Evolutionary conservation across 106 monocot genomes (phyloP).

Genomic region (Chionographis japonica): DNA sequence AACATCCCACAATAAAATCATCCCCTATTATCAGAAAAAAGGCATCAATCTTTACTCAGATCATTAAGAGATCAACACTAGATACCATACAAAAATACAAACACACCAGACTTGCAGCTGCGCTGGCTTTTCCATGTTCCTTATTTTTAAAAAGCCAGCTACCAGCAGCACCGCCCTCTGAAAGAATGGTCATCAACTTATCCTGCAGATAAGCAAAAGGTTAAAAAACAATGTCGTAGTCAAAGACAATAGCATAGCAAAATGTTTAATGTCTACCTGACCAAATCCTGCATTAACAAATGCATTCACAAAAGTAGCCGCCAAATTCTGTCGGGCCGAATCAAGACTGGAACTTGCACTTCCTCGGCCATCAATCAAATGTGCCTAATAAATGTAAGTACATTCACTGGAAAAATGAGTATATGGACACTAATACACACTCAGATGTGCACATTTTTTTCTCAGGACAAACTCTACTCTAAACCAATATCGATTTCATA

Average conservation of each 20-base stretch:
- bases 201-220: constrained; percentile 42
- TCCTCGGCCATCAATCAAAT: constrained; percentile 92
- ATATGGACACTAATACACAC: background rate
- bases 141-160: constrained; percentile 95
- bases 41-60: background rate
- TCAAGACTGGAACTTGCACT: constrained; percentile 86
- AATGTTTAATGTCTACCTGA: constrained; percentile 42
- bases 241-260: background rate
- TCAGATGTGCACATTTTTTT: too few relatives aligned
- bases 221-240: background rate
- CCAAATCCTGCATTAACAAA: constrained; percentile 99
- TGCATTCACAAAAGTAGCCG: constrained; percentile 99
- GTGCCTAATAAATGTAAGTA: constrained; percentile 41
- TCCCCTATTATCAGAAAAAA: constrained; percentile 53
- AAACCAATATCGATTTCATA: too few relatives aligned
- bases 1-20: constrained; percentile 97
- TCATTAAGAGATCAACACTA: constrained; percentile 6
- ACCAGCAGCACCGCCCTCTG: constrained; percentile 63
- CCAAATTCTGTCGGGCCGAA: constrained; percentile 93
- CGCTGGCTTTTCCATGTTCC: constrained; percentile 97
- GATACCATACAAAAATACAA: constrained; percentile 1
- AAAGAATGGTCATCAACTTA: constrained; percentile 81
- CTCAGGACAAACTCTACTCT: too few relatives aligned
- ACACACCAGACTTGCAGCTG: constrained; percentile 90
- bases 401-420: background rate